Evolutionary conservation across 2,329 filamentous ascomycete species (phyloP).

Genomic region (Huntiella bhutanensis): DNA sequence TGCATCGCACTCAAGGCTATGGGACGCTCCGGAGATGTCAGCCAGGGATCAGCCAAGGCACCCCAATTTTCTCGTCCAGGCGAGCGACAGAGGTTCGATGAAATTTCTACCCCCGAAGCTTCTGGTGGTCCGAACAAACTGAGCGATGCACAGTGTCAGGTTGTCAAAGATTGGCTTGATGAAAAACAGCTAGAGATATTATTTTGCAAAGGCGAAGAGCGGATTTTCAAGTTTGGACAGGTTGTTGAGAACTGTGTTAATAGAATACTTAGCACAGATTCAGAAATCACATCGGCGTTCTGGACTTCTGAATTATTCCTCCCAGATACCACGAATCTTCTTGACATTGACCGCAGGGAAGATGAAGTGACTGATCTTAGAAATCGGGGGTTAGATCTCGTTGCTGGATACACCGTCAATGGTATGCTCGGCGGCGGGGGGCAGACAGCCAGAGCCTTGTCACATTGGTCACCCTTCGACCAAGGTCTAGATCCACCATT

Average conservation of each 20-base stretch:
- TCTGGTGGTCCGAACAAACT: slow-evolving; percentile 89
- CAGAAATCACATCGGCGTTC: slow-evolving; percentile 68
- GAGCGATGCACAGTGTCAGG: slow-evolving; percentile 82
- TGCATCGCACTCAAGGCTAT: slow-evolving; percentile 80
- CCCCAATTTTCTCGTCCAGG: slow-evolving; percentile 53
- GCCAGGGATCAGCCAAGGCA: slow-evolving; percentile 17
- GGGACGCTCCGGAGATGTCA: slow-evolving; percentile 25
- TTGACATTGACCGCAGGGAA: slow-evolving; percentile 42
- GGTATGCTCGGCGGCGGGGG: slow-evolving; percentile 36
- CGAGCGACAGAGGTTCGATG: slow-evolving; percentile 70
- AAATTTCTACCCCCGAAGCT: slow-evolving; percentile 63
- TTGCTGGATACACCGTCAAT: slow-evolving; percentile 20
- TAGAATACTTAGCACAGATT: slow-evolving; percentile 67
- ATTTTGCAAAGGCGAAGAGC: slow-evolving; percentile 84
- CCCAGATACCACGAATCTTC: slow-evolving; percentile 20
- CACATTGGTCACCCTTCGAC: slow-evolving; percentile 41
- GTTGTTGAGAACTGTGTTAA: slow-evolving; percentile 76
- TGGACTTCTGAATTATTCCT: slow-evolving; percentile 78
- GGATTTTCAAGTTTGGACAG: slow-evolving; percentile 82
- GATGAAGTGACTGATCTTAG: slow-evolving; percentile 35
- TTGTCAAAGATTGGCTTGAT: slow-evolving; percentile 66
- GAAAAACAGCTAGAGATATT: slow-evolving; percentile 62
- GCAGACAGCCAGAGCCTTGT: slow-evolving; percentile 50
- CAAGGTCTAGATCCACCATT: slow-evolving; percentile 16
- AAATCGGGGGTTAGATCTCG: slow-evolving; percentile 27